Base-by-base conservation (phyloP, 345 rosid species). In the Populus pruinosa region DNA sequence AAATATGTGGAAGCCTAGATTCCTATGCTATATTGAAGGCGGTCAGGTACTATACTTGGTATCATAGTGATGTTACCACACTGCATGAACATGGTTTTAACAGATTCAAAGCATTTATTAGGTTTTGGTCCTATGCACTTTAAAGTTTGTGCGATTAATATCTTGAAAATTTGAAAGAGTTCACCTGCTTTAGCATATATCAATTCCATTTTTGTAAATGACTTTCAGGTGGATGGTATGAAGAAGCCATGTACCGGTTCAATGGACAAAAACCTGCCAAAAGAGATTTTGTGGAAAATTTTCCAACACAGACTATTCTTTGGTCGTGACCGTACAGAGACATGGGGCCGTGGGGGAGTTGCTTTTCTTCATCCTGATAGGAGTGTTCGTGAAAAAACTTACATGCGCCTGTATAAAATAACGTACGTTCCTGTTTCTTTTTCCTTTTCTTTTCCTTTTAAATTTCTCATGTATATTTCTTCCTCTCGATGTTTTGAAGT, bases 291-390 rank as follows among this genome's bases (percentile, higher is more conserved):
- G 77, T 95, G 99, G 99, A 85, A 85, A 89, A 84, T 83, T 59
- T 89, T 84, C 74, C 90, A 96, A 41, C 91, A 87, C 76, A 87
- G 92, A n/a, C 83, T 95, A 76, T 91, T 92, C 85, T 93, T 95
- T 79, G 99, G 98, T 61, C 89, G 47, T n/a, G 88, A 92, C 31
- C 91, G 87, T 74, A 64, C 88, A 10, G 67, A 0, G 43, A 78
- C 84, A 50, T 93, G 98, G 99, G 98, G 97, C 75, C 82, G 78
- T 31, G 99, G 99, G 81, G 97, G 98, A 62, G 93, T 77, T 86
- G 98, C 99, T 87, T 95, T 95, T 78, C 81, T 86, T 77, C 86
- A 89, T 63, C 99, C 98, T 17, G 76, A 79, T 83, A 44, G 87
- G 77, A 83, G 76, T 78, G 53, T 11, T 78, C 78, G 76, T 77